Evolutionary conservation across 495 filamentous ascomycete genomes (phyloP).

Genomic region (Xylaria longipes): DNA sequence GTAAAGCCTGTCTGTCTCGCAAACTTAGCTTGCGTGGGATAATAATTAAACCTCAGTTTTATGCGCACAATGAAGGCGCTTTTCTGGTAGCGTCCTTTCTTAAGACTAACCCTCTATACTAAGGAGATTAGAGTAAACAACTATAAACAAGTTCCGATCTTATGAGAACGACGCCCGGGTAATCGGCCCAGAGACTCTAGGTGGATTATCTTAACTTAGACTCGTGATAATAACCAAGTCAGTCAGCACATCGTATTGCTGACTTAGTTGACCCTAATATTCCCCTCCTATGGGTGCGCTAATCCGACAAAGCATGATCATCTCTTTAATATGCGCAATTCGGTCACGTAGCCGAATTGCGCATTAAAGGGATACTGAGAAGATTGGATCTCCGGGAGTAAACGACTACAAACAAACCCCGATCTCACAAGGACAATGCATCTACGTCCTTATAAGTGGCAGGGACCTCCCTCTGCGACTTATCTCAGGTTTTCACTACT

Average conservation of each 20-base stretch:
- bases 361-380: no score
- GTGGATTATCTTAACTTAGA: no score
- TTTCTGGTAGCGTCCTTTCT: not conserved
- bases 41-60: slow-evolving; percentile 8
- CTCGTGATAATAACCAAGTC: no score
- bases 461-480: not conserved
- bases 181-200: no score
- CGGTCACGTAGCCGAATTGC: no score
- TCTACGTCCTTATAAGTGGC: not conserved
- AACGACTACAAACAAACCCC: not conserved
- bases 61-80: not conserved
- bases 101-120: no score
- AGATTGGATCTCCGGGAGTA: not conserved
- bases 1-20: not conserved
- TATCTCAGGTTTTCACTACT: not conserved
- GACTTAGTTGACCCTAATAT: no score
- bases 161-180: not conserved
- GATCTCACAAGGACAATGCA: not conserved
- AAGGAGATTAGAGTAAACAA: not conserved
- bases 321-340: no score
- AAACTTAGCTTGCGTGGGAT: not conserved
- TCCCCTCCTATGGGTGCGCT: no score
- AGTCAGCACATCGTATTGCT: no score
- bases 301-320: no score
- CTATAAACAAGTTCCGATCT: not conserved